These are phyloP conservation scores for Colletotrichum sp. DNA, from an alignment of 2,329 filamentous ascomycete genomes.

Conservation along the genomic window DNA sequence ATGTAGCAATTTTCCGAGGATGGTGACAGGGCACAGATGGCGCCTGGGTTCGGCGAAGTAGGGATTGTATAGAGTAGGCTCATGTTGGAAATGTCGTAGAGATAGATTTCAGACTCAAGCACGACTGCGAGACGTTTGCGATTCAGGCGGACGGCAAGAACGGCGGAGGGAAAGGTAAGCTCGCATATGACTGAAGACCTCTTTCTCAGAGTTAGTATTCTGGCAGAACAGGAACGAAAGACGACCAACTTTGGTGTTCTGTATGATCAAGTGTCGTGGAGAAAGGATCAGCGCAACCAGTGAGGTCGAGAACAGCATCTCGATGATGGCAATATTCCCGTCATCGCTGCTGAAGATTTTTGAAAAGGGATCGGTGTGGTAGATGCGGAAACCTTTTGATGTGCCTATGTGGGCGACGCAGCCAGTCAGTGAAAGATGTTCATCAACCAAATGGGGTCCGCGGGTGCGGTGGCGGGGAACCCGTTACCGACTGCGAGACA, in stretches of 20 bases:
- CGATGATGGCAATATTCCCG: constrained; percentile 92
- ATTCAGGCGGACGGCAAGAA: constrained; percentile 92
- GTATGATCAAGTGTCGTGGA: constrained; percentile 89
- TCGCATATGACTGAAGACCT: constrained; percentile 90
- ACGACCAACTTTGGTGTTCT: constrained; percentile 87
- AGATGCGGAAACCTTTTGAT: constrained; percentile 92
- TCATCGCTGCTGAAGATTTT: constrained; percentile 95
- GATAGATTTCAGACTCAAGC: constrained; percentile 93
- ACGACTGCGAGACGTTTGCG: constrained; percentile 93
- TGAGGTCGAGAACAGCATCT: constrained; percentile 99
- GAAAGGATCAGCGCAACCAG: constrained; percentile 93
- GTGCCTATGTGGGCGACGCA: constrained; percentile 65
- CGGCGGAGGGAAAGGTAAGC: constrained; percentile 96
- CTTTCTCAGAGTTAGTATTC: constrained; percentile 36
- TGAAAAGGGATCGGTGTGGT: constrained; percentile 94
- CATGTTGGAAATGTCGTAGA: constrained; percentile 99
- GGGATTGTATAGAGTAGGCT: constrained; percentile 90
- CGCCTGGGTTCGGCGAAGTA: constrained; percentile 90
- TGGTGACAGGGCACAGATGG: constrained; percentile 90
- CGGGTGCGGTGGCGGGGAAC: neutral
- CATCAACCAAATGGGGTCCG: neutral
- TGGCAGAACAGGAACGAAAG: constrained; percentile 20
- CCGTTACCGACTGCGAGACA: constrained; percentile 90
- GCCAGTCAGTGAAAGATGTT: neutral
- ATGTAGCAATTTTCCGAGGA: constrained; percentile 97